Percentiles rank a stretch among this genome's conserved stretches.
phyloP scores from a whole-genome alignment of 768 basidiomycete species.

The Paxillus involutus region DNA sequence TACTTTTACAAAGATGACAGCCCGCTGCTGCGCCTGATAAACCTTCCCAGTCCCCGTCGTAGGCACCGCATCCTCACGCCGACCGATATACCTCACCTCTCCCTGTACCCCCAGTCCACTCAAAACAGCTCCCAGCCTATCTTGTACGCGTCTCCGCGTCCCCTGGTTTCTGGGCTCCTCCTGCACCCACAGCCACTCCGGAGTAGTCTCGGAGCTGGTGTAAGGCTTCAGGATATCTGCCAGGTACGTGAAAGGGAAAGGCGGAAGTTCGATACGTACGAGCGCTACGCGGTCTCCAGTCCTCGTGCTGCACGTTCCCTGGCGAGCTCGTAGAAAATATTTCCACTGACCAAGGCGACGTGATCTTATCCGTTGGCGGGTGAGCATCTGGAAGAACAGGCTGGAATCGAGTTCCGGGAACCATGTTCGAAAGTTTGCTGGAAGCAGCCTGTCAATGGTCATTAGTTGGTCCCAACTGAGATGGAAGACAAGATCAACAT shows the following conservation, averaged over 20 bases:
- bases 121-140: constrained; percentile 56
- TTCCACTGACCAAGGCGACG: constrained; percentile 77
- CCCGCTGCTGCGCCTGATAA: constrained; percentile 65
- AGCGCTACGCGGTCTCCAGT: constrained; percentile 65
- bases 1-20: no score
- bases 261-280: constrained; percentile 78
- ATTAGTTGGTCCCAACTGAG: not conserved
- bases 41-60: constrained; percentile 74
- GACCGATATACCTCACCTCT: constrained; percentile 57
- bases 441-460: constrained; percentile 59
- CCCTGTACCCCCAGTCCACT: constrained; percentile 32
- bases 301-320: no score
- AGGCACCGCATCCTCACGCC: constrained; percentile 71
- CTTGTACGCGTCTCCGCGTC: constrained; percentile 64
- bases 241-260: constrained; percentile 76
- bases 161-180: constrained; percentile 92
- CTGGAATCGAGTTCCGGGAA: constrained; percentile 58
- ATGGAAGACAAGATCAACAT: constrained; percentile 24
- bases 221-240: constrained; percentile 48
- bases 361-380: constrained; percentile 36
- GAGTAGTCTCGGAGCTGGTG: constrained; percentile 37
- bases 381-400: constrained; percentile 60
- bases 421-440: constrained; percentile 63
- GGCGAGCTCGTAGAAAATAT: constrained; percentile 91
- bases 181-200: constrained; percentile 63